Conservation (phyloP, 148 eudicot species). For the Camellia sinensis region DNA sequence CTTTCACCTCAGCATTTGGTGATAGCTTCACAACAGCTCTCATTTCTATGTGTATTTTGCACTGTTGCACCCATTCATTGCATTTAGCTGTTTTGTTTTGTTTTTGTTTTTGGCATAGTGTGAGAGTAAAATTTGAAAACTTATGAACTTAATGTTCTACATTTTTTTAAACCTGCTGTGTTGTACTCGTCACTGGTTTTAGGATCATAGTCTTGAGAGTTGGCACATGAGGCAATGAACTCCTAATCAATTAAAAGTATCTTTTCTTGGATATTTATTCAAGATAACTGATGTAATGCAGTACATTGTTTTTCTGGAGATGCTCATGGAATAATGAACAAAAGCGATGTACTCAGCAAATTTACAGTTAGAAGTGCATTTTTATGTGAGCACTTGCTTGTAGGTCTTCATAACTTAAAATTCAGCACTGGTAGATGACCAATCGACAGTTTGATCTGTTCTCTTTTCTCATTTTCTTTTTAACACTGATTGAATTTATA, state of each 20-base stretch:
- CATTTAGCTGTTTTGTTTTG: not conserved
- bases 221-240: not conserved
- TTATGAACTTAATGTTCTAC: not conserved
- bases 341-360: not conserved
- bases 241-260: not conserved
- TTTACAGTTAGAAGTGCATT: not conserved
- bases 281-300: not conserved
- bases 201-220: slow-evolving; percentile 4
- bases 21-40: slow-evolving; percentile 6
- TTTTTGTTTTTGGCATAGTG: not conserved
- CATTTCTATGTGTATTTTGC: not conserved
- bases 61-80: not conserved
- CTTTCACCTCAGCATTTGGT: not conserved
- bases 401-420: slow-evolving; percentile 1
- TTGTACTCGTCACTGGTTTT: not conserved
- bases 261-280: not conserved
- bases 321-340: slow-evolving; percentile 1
- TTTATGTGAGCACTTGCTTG: not conserved
- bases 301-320: not conserved
- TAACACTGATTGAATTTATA: not conserved
- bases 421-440: not conserved
- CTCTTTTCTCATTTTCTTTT: not conserved
- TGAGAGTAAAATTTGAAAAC: not conserved
- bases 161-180: too few relatives aligned
- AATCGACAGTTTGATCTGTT: not conserved